phyloP scores from a whole-genome alignment of 192 early-diverging fungal species.

The Coemansia sp. region DNA sequence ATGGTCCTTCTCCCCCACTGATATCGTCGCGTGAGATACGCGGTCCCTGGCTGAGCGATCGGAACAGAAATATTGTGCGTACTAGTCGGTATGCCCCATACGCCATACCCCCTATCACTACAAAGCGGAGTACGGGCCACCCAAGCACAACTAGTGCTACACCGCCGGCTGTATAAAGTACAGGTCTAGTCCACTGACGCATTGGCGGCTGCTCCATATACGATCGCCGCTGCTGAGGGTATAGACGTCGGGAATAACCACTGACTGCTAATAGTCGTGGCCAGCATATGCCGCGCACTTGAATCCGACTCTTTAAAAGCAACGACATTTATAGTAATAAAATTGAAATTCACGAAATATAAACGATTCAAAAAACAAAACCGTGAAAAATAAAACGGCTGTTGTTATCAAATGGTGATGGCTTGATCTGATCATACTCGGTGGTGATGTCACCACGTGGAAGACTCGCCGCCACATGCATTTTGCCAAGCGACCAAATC shows the following conservation, averaged over 20 bases:
- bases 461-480: neutral
- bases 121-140: conserved; percentile 48
- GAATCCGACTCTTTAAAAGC: neutral
- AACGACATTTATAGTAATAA: neutral
- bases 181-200: conserved; percentile 26
- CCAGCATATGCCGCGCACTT: neutral
- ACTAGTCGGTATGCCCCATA: conserved; percentile 30
- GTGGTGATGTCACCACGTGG: neutral
- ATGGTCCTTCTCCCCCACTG: neutral
- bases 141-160: conserved; percentile 25
- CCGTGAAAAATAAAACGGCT: conserved; percentile 26
- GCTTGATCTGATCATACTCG: neutral
- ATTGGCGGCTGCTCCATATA: neutral
- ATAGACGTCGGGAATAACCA: neutral
- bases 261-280: neutral
- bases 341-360: neutral
- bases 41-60: conserved; percentile 1
- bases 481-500: no score
- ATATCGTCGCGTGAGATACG: neutral
- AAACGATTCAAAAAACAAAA: neutral
- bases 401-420: neutral
- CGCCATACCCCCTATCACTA: conserved; percentile 34
- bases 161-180: conserved; percentile 33
- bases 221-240: neutral
- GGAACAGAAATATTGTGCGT: conserved; percentile 12